A percentile compares a stretch with the other conserved stretches of the same genome.
Evolutionary conservation across 306 rosid genomes (phyloP).

Genomic region (Trifolium repens): DNA sequence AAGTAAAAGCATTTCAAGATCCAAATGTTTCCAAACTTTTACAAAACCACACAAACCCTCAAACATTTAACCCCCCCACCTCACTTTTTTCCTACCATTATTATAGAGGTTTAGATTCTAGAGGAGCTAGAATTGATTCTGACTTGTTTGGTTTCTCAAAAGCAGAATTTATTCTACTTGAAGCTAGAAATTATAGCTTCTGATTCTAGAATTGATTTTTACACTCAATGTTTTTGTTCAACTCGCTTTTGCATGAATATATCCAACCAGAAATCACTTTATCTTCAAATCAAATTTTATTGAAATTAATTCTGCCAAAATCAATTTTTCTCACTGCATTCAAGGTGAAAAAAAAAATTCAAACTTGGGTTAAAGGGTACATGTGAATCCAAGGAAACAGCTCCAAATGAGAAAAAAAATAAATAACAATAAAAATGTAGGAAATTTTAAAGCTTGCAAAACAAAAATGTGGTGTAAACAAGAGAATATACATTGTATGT

Average conservation of each 20-base stretch:
- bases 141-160: too few species aligned
- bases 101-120: constrained; percentile 31
- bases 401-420: constrained; percentile 24
- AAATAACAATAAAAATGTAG: neutral
- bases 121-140: too few species aligned
- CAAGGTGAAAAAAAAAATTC: constrained; percentile 15
- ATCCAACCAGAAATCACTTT: too few species aligned
- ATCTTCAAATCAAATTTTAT: too few species aligned
- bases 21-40: constrained; percentile 40
- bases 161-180: neutral
- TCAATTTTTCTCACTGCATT: too few species aligned
- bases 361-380: constrained; percentile 22
- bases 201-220: too few species aligned
- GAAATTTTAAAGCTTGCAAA: constrained; percentile 23
- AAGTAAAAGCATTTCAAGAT: constrained; percentile 40
- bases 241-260: too few species aligned
- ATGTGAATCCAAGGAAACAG: constrained; percentile 44
- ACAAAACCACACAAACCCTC: constrained; percentile 35
- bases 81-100: constrained; percentile 31
- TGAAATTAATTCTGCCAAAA: too few species aligned
- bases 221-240: too few species aligned
- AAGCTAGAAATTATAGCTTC: too few species aligned
- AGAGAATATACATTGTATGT: neutral
- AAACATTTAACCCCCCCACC: neutral
- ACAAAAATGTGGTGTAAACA: constrained; percentile 37